Evolutionary conservation across 495 filamentous ascomycete species (phyloP).

Genomic region (Aspergillus taichungensis): DNA sequence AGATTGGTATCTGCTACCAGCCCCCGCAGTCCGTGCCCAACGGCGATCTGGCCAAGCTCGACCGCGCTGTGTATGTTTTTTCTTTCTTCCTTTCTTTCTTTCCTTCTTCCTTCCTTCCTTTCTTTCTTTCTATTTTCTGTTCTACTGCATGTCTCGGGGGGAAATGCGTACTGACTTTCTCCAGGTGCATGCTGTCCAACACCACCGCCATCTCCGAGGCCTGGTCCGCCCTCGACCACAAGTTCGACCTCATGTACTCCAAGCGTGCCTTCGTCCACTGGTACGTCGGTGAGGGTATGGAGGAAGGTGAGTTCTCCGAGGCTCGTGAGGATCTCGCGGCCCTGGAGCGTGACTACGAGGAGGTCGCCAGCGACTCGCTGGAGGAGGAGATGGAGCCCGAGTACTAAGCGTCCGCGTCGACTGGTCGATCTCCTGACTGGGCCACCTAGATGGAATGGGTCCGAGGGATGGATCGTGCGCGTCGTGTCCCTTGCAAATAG

Average conservation of each 20-base stretch:
- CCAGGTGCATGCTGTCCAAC: conserved; percentile 97
- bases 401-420: conserved; percentile 55
- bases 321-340: conserved; percentile 96
- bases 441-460: too few species aligned
- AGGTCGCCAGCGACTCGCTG: conserved; percentile 92
- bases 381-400: conserved; percentile 84
- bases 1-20: conserved; percentile 99
- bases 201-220: conserved; percentile 98
- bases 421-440: too few species aligned
- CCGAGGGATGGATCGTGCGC: too few species aligned
- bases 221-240: conserved; percentile 93
- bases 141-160: too few species aligned
- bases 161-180: conserved; percentile 17
- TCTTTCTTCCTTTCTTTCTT: not conserved
- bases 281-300: conserved; percentile 99
- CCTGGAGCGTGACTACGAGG: conserved; percentile 97
- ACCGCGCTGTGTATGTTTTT: conserved; percentile 83
- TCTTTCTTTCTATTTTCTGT: too few species aligned
- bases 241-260: conserved; percentile 99
- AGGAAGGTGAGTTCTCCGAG: conserved; percentile 99
- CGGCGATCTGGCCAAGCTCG: conserved; percentile 92
- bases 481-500: conserved; percentile 27
- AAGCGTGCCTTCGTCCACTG: conserved; percentile 99
- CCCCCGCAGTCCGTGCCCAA: conserved; percentile 90
- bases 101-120: not conserved